Evolutionary conservation across 306 rosid species (phyloP).

Genomic region (Corylus heterophylla): DNA sequence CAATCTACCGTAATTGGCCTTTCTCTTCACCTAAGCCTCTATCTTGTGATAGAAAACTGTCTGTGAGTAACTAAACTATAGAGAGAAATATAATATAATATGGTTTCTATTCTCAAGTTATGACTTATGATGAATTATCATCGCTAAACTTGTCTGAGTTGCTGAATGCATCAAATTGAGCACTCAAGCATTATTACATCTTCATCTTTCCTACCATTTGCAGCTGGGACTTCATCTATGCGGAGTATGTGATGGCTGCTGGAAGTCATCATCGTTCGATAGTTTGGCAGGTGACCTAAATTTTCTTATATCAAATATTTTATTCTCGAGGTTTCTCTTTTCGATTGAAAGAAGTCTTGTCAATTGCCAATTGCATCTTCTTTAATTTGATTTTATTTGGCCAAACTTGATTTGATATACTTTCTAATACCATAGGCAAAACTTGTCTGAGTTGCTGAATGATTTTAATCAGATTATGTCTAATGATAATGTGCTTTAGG

Average conservation of each 20-base stretch:
- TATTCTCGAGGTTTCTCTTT: constrained; percentile 1
- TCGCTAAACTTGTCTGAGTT: not conserved
- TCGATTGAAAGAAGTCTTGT: constrained; percentile 11
- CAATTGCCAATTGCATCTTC: constrained; percentile 1
- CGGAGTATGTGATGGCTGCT: constrained; percentile 96
- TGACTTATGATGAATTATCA: constrained; percentile 2
- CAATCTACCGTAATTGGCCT: not conserved
- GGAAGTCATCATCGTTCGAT: constrained; percentile 88
- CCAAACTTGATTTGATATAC: not conserved
- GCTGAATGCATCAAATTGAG: not conserved
- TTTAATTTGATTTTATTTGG: not conserved
- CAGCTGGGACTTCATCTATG: constrained; percentile 99
- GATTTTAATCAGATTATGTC: not conserved
- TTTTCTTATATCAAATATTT: constrained; percentile 23
- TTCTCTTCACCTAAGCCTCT: not conserved
- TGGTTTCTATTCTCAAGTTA: constrained; percentile 13
- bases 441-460: too few relatives aligned
- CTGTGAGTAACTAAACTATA: not conserved
- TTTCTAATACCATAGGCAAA: not conserved
- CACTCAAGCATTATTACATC: constrained; percentile 10
- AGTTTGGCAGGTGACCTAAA: constrained; percentile 81
- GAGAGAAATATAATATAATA: not conserved
- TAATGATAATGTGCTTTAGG: not conserved
- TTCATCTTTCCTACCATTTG: constrained; percentile 27
- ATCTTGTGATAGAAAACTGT: not conserved